Evolutionary conservation across 2,329 filamentous ascomycete genomes (phyloP).

Genomic region (Pestalotiopsis sp.): DNA sequence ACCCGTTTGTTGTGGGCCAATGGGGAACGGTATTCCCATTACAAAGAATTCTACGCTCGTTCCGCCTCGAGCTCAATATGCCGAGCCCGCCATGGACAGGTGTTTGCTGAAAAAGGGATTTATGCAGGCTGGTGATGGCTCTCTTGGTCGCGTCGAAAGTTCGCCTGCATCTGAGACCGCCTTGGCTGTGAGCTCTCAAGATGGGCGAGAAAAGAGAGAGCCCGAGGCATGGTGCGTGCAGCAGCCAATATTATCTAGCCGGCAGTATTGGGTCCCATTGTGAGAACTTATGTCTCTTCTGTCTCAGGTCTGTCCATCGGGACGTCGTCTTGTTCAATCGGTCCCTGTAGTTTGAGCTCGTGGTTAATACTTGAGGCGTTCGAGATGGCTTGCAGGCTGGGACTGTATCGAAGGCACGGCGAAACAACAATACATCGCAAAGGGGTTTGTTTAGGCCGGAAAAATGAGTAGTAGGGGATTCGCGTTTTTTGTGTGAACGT

Average conservation of each 20-base stretch:
- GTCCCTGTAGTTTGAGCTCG: not conserved
- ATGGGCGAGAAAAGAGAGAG: not conserved
- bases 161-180: not conserved
- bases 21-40: not conserved
- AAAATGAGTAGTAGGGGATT: not conserved
- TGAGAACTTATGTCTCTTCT: slow-evolving; percentile 5
- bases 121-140: not conserved
- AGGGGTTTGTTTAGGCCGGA: not conserved
- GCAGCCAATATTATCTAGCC: not conserved
- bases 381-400: not conserved
- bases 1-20: not conserved
- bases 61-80: not conserved
- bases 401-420: slow-evolving; percentile 5
- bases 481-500: slow-evolving; percentile 4
- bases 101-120: not conserved
- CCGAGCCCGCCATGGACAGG: not conserved
- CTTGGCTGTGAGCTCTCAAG: not conserved
- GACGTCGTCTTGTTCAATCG: not conserved
- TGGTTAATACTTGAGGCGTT: slow-evolving; percentile 9
- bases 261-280: not conserved
- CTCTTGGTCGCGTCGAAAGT: not conserved
- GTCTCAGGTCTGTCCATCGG: slow-evolving; percentile 1
- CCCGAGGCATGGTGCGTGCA: not conserved
- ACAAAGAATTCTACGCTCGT: not conserved
- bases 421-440: slow-evolving; percentile 9